phyloP scores from a whole-genome alignment of 2,329 filamentous ascomycete genomes.

The Ophiostoma sp. region DNA sequence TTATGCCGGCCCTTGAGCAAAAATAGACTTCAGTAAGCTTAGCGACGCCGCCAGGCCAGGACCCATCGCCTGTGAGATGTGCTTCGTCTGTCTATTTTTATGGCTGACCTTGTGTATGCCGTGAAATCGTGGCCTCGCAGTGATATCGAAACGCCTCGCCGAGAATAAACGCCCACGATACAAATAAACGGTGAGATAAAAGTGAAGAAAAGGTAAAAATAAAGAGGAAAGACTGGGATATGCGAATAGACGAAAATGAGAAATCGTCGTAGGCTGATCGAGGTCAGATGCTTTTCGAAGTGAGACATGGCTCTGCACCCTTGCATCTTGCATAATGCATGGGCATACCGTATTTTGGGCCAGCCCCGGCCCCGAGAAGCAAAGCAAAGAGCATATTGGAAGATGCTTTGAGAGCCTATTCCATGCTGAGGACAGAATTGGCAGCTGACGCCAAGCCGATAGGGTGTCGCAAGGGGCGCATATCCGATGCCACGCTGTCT shows the following conservation, averaged over 20 bases:
- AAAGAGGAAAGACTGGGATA: neutral
- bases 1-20: neutral
- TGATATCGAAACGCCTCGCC: neutral
- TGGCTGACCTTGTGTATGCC: neutral
- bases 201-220: neutral
- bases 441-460: neutral
- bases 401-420: neutral
- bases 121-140: neutral
- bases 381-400: neutral
- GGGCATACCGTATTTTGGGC: neutral
- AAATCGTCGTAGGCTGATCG: neutral
- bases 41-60: neutral
- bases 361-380: neutral
- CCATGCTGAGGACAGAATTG: slow-evolving; percentile 3
- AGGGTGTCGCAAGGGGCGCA: slow-evolving; percentile 18
- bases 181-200: neutral
- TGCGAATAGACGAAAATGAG: neutral
- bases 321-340: neutral
- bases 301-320: neutral
- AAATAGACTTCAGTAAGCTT: neutral
- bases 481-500: slow-evolving; percentile 22
- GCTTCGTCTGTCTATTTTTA: neutral
- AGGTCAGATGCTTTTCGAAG: neutral
- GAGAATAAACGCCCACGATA: neutral
- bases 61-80: neutral